Base-by-base conservation (phyloP, 2,329 filamentous ascomycete species). In the Stagonosporopsis tanaceti region DNA sequence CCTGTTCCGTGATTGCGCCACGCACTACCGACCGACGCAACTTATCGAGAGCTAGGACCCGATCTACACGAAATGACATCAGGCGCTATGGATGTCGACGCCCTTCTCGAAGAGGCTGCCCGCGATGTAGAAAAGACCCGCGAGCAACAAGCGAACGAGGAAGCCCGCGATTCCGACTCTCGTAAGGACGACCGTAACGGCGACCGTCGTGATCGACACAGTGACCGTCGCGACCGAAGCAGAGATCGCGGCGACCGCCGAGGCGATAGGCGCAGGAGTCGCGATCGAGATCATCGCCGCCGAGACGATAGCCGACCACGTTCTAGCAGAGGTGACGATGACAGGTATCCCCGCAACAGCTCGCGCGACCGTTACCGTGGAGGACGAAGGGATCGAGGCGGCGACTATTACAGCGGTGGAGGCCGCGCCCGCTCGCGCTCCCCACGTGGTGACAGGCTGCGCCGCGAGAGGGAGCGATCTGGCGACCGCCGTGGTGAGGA, bases 41-140 rank as follows among this genome's bases (percentile, higher is more conserved):
- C 67, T 69, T 66, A 69, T 67, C 64, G 60, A 65, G 42, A 61
- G 64, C 63, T 68, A 70, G 66, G 59, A 65, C 55, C 41, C 41
- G 30, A 9, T 27, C 34, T 27, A 8, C 44, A 24, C 56, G 41
- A 20, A 24, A 70, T 69, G 67, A 32, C 51, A 8, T 61, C 65
- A 48, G 60, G 64, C 44, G 84, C 84, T 76, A 81, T 89, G 67
- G 92, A 96, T 74, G 92, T 97, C 69, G 93, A 97, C 83, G 92
- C 92, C 65, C 85, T 97, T 64, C 87, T 97, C 67, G 93, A 97
- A 78, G 91, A 68, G 54, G 65, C 66, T 15, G 68, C 63, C 32
- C 61, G 60, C 53, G 67, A 71, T 20, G 57, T 65, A 41, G 62
- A 67, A 46, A 64, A 58, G 47, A 66, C 59, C 34, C 59, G 53